Conservation (phyloP, 2,329 filamentous ascomycete species). For the Botrytis porri region DNA sequence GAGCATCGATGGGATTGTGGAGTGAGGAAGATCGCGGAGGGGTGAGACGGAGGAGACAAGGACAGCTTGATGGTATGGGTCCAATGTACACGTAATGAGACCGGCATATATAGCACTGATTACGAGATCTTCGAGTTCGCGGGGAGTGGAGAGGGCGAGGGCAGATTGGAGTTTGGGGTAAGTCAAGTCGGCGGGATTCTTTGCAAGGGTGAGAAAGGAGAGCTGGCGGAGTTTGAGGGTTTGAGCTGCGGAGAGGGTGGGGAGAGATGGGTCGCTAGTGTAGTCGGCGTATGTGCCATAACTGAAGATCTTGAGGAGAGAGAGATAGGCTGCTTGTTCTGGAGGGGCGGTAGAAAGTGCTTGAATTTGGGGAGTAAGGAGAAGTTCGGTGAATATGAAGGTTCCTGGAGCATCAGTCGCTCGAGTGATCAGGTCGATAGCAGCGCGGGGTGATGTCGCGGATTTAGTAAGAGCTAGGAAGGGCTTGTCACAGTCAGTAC, state of each 20-base stretch:
- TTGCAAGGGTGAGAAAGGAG: conserved; percentile 77
- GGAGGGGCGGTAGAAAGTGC: conserved; percentile 56
- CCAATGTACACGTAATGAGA: conserved; percentile 77
- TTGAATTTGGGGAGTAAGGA: conserved; percentile 76
- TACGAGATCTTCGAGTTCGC: conserved; percentile 80
- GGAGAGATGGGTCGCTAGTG: conserved; percentile 54
- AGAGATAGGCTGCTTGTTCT: conserved; percentile 63
- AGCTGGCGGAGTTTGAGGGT: conserved; percentile 84
- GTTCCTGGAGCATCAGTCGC: conserved; percentile 88
- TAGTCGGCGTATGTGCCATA: conserved; percentile 88
- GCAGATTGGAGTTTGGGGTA: conserved; percentile 66
- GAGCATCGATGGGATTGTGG: conserved; percentile 67
- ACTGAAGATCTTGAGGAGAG: conserved; percentile 82
- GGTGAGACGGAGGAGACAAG: conserved; percentile 78
- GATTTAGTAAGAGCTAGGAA: conserved; percentile 87
- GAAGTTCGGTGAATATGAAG: conserved; percentile 91
- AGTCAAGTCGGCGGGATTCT: conserved; percentile 63
- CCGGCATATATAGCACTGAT: conserved; percentile 85
- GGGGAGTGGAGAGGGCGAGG: conserved; percentile 63
- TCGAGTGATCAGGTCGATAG: conserved; percentile 80
- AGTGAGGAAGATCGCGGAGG: conserved; percentile 78
- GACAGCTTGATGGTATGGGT: conserved; percentile 71
- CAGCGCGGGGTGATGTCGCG: conserved; percentile 77
- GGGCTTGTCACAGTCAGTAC: conserved; percentile 58
- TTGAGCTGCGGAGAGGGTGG: conserved; percentile 69